Evolutionary conservation across 2,329 filamentous ascomycete species (phyloP), one percentile per base, ranked within the genome.

Genomic region (Aureobasidium sp.): DNA sequence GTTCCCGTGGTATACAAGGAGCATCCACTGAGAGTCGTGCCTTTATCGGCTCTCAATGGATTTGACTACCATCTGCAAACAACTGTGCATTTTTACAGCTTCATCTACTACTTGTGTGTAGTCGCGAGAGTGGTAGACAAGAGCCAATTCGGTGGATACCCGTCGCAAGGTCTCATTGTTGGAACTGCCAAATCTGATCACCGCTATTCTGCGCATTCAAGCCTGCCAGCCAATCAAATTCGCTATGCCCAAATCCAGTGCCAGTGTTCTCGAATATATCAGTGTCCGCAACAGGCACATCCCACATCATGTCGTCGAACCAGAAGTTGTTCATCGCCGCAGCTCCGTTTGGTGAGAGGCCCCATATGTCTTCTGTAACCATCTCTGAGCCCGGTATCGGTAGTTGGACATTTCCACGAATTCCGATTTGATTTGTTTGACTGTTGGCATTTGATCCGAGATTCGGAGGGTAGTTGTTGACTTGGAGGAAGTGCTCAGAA

Each of bases 281-380:
- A 1, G 49, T 27, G 4, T 57, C 53, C 4, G 33, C 17, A 2
- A 58, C 40, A 17, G 64, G 65, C 19, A 66, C 61, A 29, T 65
- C 65, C 65, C 65, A 66, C 49, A 54, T 50, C 64, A 66, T 63
- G 50, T 65, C 64, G 35, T 66, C 64, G 40, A 64, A 61, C 65
- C 65, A 66, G 60, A 66, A 65, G 11, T 61, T 60, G 23, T 63
- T 63, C 61, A 66, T 64, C 5, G 63, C 61, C 4, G 64, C 63
- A 37, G 65, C 65, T 23, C 61, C 63, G 40, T 60, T 57, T 4
- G 65, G 65, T 25, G 62, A 64, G 17, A 63, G 51, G 7, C 62
- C 64, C 64, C 63, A 66, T 21, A 45, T 35, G 8, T 57, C 53
- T 19, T 50, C 23, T 21, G 55, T 40, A 5, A 11, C 8, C 21